Evolutionary conservation across 306 rosid genomes (phyloP).

Genomic region (Vachellia collinsii): DNA sequence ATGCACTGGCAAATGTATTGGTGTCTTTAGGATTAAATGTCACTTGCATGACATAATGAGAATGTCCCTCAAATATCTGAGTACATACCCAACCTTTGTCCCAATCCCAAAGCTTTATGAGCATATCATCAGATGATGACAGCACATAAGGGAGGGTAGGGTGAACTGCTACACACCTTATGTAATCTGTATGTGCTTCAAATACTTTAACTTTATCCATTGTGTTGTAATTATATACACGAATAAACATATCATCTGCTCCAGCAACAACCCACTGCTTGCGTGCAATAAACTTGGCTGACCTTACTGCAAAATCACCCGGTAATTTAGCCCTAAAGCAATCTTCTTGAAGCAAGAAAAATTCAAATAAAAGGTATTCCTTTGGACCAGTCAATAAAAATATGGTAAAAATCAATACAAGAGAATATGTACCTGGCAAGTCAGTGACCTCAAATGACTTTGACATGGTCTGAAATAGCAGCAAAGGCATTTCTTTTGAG

Average conservation of each 20-base stretch:
- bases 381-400: conserved; percentile 33
- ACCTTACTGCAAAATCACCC: conserved; percentile 77
- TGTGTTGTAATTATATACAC: conserved; percentile 97
- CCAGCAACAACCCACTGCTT: conserved; percentile 99
- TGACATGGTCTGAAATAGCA: conserved; percentile 76
- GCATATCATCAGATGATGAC: conserved; percentile 99
- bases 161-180: conserved; percentile 96
- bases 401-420: neutral
- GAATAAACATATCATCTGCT: conserved; percentile 97
- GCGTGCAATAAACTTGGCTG: conserved; percentile 97
- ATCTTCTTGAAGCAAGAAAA: conserved; percentile 24
- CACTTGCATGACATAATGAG: conserved; percentile 99
- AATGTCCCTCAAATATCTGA: conserved; percentile 99
- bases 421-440: conserved; percentile 75
- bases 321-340: conserved; percentile 26
- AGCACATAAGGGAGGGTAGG: conserved; percentile 97
- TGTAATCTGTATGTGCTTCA: conserved; percentile 99
- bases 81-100: conserved; percentile 97
- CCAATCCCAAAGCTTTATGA: conserved; percentile 99
- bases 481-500: conserved; percentile 38
- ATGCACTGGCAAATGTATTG: conserved; percentile 99
- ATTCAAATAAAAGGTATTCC: conserved; percentile 14
- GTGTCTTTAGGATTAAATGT: conserved; percentile 98
- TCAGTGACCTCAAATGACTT: conserved; percentile 97
- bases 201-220: conserved; percentile 94